phyloP scores from a whole-genome alignment of 2,329 filamentous ascomycete species.

The Colletotrichum shisoi region DNA sequence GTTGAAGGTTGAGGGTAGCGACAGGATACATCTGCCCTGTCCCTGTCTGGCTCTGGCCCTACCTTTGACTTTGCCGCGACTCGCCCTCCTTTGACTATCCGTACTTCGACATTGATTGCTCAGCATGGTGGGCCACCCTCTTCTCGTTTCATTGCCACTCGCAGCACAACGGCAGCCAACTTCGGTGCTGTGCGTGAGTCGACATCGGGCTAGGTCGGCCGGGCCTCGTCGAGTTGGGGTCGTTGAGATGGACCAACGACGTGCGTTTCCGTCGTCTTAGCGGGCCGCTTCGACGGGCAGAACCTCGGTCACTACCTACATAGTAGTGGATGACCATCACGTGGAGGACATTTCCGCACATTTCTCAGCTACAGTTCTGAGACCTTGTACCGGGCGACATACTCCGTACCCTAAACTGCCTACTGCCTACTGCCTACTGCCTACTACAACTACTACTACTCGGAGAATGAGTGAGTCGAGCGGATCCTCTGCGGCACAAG shows the following conservation, averaged over 20 bases:
- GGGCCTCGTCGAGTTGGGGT: neutral
- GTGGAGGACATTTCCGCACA: neutral
- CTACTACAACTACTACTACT: neutral
- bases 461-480: neutral
- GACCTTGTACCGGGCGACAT: conserved; percentile 3
- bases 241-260: neutral
- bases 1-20: conserved; percentile 7
- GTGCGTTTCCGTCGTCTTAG: conserved; percentile 3
- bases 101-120: conserved; percentile 21
- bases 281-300: conserved; percentile 7
- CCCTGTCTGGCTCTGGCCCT: conserved; percentile 18
- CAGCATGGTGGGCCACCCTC: neutral
- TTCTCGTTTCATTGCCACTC: conserved; percentile 7
- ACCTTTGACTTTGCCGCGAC: conserved; percentile 15
- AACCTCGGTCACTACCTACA: neutral
- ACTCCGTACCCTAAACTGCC: neutral
- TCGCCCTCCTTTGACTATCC: conserved; percentile 14
- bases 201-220: conserved; percentile 16
- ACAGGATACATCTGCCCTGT: conserved; percentile 19
- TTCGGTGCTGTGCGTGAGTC: conserved; percentile 7
- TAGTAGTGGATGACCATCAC: neutral
- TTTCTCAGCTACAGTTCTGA: neutral
- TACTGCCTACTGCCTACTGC: neutral
- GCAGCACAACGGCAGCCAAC: neutral
- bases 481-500: conserved; percentile 4